Base-by-base conservation (phyloP, 495 filamentous ascomycete species). In the Hypoxylon fragiforme region DNA sequence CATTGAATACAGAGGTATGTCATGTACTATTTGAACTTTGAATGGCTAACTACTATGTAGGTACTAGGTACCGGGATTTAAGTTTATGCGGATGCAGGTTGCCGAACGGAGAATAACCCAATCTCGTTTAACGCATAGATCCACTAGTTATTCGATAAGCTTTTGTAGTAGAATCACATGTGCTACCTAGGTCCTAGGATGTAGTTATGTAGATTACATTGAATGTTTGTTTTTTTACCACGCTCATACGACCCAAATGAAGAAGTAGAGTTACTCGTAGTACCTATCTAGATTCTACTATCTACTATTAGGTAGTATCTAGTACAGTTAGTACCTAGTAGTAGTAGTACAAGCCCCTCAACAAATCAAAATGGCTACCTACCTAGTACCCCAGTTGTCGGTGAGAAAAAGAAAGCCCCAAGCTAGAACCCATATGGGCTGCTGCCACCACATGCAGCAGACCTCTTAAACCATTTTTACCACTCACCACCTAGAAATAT, bases 321-420 rank as follows among this genome's bases (percentile, higher is more conserved):
- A n/a, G n/a, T n/a, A n/a, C n/a, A n/a, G n/a, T n/a, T n/a, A n/a
- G n/a, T n/a, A n/a, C n/a, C n/a, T n/a, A n/a, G n/a, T n/a, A n/a
- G n/a, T n/a, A n/a, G n/a, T n/a, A n/a, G n/a, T n/a, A 28, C 4
- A 28, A 28, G 24, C 37, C 56, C 39, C 52, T 48, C 58, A 61
- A 61, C 58, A 61, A 61, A 60, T 61, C 51, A 54, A 46, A 12
- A 5, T n/a, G n/a, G n/a, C n/a, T n/a, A n/a, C n/a, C n/a, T n/a
- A n/a, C n/a, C n/a, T n/a, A n/a, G 30, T 12, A 38, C 30, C 35
- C 47, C 43, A 56, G 51, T 44, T 56, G 58, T 61, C 58, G 58
- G 58, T 61, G 58, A 56, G 57, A 56, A 47, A 42, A 41, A 21
- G 40, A 24, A 3, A 21, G 19, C n/a, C n/a, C n/a, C n/a, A n/a